A percentile compares a stretch with the other conserved stretches of the same genome.
Conservation (phyloP, 1,284 basidiomycete genomes). For the Melampsora occidentalis region DNA sequence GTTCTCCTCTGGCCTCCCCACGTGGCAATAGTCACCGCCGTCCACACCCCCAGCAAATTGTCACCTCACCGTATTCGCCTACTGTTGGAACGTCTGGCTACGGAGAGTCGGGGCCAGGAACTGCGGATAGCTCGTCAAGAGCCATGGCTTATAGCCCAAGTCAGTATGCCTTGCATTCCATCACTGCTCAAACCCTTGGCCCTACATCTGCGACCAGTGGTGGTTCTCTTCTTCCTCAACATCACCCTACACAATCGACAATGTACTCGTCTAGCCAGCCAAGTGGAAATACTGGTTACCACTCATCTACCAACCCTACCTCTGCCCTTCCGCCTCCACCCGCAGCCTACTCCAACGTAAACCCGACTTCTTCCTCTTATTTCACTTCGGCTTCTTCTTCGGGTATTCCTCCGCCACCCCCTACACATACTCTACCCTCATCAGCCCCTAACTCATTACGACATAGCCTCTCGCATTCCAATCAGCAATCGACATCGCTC, state of each 20-base stretch:
- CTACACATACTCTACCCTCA: background rate
- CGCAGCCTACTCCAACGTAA: background rate
- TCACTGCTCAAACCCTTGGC: background rate
- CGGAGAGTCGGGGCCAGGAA: background rate
- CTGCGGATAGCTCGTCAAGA: background rate
- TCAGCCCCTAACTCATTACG: background rate
- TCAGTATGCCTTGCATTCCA: slow-evolving; percentile 1
- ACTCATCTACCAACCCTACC: too few species aligned
- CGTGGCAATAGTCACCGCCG: background rate
- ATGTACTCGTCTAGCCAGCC: too few species aligned
- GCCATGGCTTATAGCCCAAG: background rate
- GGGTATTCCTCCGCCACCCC: background rate
- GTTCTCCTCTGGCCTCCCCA: background rate
- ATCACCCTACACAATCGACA: background rate
- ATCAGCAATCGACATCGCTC: slow-evolving; percentile 14
- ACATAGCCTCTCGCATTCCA: background rate
- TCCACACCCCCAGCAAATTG: background rate
- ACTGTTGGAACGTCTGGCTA: background rate
- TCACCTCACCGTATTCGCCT: background rate
- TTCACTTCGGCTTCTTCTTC: background rate
- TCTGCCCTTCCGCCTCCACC: background rate
- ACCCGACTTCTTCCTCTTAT: background rate
- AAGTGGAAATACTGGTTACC: too few species aligned
- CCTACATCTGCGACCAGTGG: background rate
- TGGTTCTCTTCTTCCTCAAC: background rate